A percentile compares a stretch with the other conserved stretches of the same genome.
These are phyloP conservation scores for Sungouiozyma intestinalis DNA, from an alignment of 805 yeast genomes.

Conservation along the genomic window DNA sequence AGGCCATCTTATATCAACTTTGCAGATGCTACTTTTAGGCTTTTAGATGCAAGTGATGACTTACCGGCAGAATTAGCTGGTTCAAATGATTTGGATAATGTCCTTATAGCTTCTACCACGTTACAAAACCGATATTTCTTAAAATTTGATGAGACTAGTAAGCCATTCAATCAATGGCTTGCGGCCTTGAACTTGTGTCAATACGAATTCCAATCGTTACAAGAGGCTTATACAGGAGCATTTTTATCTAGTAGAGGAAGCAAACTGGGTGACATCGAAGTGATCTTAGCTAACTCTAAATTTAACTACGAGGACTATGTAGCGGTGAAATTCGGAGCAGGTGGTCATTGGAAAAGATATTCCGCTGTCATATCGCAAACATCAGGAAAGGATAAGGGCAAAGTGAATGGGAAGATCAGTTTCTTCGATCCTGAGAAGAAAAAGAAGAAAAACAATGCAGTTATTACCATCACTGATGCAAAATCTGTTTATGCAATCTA, in stretches of 20 bases:
- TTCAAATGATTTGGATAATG: constrained; percentile 47
- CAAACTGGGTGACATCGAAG: constrained; percentile 72
- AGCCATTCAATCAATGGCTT: constrained; percentile 62
- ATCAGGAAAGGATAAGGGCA: constrained; percentile 28
- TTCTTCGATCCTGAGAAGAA: constrained; percentile 76
- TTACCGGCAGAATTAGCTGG: constrained; percentile 38
- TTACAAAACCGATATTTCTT: constrained; percentile 76
- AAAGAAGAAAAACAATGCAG: constrained; percentile 51
- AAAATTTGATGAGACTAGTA: constrained; percentile 58
- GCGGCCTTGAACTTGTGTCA: constrained; percentile 70
- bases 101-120: constrained; percentile 85
- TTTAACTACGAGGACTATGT: constrained; percentile 90
- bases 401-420: constrained; percentile 50
- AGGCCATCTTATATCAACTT: constrained; percentile 84
- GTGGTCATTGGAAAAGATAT: constrained; percentile 96
- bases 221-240: constrained; percentile 96
- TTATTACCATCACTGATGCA: constrained; percentile 74
- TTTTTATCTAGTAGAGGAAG: constrained; percentile 81
- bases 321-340: constrained; percentile 86
- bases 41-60: constrained; percentile 53
- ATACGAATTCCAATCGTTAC: constrained; percentile 72
- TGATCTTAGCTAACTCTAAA: constrained; percentile 74
- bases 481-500: constrained; percentile 74
- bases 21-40: constrained; percentile 77
- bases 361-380: constrained; percentile 80